Percentiles rank a stretch among this genome's conserved stretches.
Conservation (phyloP, 345 rosid genomes). For the Geranium rotundifolium region DNA sequence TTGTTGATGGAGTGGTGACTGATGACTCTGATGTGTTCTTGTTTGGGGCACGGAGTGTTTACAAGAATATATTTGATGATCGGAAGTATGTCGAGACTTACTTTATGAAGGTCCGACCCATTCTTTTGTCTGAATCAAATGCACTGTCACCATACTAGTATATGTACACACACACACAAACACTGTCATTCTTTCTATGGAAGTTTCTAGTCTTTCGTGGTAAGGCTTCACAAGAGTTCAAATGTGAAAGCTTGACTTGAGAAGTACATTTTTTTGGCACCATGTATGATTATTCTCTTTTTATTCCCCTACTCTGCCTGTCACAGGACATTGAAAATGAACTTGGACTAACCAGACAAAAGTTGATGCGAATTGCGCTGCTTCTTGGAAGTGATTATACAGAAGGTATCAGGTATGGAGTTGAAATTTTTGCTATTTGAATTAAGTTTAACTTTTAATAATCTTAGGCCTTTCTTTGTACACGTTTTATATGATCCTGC, state of each 20-base stretch:
- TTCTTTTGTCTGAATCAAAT: not conserved
- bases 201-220: not conserved
- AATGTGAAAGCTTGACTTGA: not conserved
- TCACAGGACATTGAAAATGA: conserved; percentile 80
- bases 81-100: conserved; percentile 97
- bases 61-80: conserved; percentile 94
- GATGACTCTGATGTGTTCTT: conserved; percentile 95
- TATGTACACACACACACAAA: not conserved
- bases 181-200: not conserved
- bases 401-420: conserved; percentile 78
- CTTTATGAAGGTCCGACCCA: conserved; percentile 57
- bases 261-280: not conserved
- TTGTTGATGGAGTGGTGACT: conserved; percentile 92
- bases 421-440: not conserved
- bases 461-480: too few relatives aligned
- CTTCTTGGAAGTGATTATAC: conserved; percentile 99
- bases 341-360: conserved; percentile 76
- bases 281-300: not conserved
- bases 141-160: not conserved
- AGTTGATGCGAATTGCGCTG: conserved; percentile 77
- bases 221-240: not conserved
- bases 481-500: not conserved
- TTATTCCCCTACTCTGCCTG: not conserved
- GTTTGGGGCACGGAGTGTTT: conserved; percentile 82
- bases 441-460: too few relatives aligned